These are phyloP conservation scores for Juncus effusus DNA, from an alignment of 176 grass and related monocot species.

Conservation along the genomic window DNA sequence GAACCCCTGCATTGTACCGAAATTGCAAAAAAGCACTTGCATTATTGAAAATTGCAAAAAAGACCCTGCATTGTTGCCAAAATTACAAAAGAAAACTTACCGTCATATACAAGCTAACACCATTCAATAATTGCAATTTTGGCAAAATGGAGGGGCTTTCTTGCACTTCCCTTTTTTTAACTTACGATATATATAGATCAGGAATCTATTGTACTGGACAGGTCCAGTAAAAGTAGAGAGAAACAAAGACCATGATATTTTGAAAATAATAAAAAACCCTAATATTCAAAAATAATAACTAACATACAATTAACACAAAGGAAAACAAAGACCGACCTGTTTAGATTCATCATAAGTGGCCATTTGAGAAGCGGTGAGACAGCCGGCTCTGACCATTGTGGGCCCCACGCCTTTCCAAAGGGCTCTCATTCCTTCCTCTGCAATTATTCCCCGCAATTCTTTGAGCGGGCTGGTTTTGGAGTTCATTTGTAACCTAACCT, in stretches of 20 bases:
- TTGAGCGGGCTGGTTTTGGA: slow-evolving; percentile 45
- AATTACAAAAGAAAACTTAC: not conserved
- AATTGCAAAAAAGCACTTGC: too few relatives aligned
- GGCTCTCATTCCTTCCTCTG: slow-evolving; percentile 64
- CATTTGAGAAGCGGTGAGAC: slow-evolving; percentile 90
- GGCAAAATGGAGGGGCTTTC: too few relatives aligned
- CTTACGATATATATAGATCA: too few relatives aligned
- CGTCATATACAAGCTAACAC: too few relatives aligned
- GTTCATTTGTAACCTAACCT: slow-evolving; percentile 91
- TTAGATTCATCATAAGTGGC: slow-evolving; percentile 95
- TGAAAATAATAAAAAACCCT: too few relatives aligned
- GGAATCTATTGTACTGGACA: not conserved
- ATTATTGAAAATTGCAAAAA: too few relatives aligned
- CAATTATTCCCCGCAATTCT: slow-evolving; percentile 59
- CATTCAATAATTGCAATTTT: too few relatives aligned
- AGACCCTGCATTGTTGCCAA: too few relatives aligned
- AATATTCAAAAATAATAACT: not conserved
- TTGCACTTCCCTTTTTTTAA: too few relatives aligned
- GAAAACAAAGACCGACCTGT: slow-evolving; percentile 32
- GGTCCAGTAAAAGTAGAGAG: not conserved
- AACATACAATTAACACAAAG: not conserved
- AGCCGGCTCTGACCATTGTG: slow-evolving; percentile 86
- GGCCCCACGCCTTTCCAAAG: slow-evolving; percentile 99
- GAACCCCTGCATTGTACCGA: too few relatives aligned
- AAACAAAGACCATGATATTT: slow-evolving; percentile 3